Percentiles rank a stretch among this genome's conserved stretches.
Conservation (phyloP, 495 filamentous ascomycete genomes). For the Tirmania nivea region DNA sequence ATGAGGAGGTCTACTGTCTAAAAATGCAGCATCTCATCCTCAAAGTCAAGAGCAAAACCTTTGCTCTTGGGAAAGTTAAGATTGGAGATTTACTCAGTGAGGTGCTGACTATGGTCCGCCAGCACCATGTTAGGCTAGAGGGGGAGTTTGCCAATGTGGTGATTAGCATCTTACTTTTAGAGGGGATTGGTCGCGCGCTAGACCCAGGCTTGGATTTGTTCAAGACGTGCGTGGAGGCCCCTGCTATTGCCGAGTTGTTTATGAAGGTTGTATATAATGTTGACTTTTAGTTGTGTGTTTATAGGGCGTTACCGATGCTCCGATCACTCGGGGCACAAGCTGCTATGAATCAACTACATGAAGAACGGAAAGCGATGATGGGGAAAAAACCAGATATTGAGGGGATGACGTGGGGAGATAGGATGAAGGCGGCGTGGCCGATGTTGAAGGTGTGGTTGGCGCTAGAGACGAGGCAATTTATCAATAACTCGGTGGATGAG, state of each 20-base stretch:
- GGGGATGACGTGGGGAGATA: background rate
- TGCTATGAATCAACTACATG: no score
- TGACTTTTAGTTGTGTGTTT: background rate
- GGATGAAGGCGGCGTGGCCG: conserved; percentile 37
- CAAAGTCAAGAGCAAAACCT: conserved; percentile 67
- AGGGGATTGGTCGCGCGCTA: conserved; percentile 77
- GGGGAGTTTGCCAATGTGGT: conserved; percentile 99
- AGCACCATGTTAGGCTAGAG: conserved; percentile 83
- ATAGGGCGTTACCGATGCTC: conserved; percentile 72
- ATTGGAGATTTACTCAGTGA: conserved; percentile 88
- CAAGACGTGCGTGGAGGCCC: conserved; percentile 34
- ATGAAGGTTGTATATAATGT: background rate
- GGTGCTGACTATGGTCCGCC: conserved; percentile 76
- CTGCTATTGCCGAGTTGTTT: background rate
- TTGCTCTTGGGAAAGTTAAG: conserved; percentile 84
- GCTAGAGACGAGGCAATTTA: conserved; percentile 64
- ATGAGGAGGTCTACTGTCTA: conserved; percentile 71
- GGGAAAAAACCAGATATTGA: conserved; percentile 19
- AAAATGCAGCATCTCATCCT: conserved; percentile 94
- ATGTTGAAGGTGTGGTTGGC: conserved; percentile 91
- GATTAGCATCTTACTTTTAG: conserved; percentile 76
- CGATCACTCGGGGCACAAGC: conserved; percentile 61
- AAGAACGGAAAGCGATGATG: no score
- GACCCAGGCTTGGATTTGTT: conserved; percentile 78
- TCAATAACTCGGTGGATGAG: conserved; percentile 72